Evolutionary conservation across 208 protist species (phyloP).

Genomic region (Trypanosomatidae sp.): DNA sequence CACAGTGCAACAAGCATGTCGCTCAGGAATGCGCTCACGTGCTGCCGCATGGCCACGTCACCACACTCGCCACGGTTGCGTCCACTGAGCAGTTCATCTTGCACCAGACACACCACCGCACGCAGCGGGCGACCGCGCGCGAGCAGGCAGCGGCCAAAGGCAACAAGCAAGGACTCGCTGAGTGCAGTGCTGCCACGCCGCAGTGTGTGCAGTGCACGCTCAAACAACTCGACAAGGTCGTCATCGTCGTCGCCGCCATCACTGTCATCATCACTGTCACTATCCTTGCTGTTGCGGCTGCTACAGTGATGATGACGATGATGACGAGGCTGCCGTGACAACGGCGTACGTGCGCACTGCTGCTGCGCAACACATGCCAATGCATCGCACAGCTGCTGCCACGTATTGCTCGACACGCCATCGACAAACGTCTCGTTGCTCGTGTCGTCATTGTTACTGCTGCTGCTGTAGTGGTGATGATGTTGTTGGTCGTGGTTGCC

Average conservation of each 20-base stretch:
- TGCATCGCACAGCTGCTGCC: too few species aligned
- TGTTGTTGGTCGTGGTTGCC: too few species aligned
- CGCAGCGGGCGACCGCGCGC: constrained; percentile 11
- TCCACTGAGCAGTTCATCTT: constrained; percentile 46
- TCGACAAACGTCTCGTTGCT: too few species aligned
- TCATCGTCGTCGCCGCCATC: constrained; percentile 9
- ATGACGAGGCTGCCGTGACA: too few species aligned
- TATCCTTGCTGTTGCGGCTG: background rate
- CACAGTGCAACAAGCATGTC: constrained; percentile 55
- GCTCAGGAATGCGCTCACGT: constrained; percentile 61
- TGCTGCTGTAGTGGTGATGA: too few species aligned
- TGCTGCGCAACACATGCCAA: too few species aligned
- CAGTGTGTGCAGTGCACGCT: constrained; percentile 27
- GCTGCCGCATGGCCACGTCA: constrained; percentile 7
- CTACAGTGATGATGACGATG: too few species aligned
- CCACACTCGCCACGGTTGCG: constrained; percentile 16
- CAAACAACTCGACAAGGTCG: constrained; percentile 50
- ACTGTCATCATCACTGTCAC: constrained; percentile 1
- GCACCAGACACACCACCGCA: constrained; percentile 34
- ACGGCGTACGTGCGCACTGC: too few species aligned
- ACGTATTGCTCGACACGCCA: too few species aligned
- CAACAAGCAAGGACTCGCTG: constrained; percentile 27
- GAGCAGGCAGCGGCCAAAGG: constrained; percentile 53
- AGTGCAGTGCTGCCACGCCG: constrained; percentile 22
- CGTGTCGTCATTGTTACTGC: too few species aligned